These are phyloP conservation scores for Periconia sp. DNA, from an alignment of 2,329 filamentous ascomycete genomes.

Conservation along the genomic window DNA sequence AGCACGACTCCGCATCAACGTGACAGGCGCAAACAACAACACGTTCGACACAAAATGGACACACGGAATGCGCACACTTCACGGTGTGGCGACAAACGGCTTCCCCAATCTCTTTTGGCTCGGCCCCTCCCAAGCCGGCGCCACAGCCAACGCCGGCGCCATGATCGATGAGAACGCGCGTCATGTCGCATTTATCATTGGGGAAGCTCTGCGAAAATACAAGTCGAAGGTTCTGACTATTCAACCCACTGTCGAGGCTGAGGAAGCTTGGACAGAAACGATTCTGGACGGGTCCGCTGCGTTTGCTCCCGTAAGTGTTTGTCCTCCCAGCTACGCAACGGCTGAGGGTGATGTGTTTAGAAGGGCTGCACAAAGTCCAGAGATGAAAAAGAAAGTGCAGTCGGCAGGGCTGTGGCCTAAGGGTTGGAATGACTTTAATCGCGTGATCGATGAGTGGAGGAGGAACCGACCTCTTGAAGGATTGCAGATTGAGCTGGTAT, in stretches of 20 bases:
- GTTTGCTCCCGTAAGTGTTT: not conserved
- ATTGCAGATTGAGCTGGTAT: not conserved
- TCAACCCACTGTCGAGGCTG: slow-evolving; percentile 7
- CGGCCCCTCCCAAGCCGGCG: not conserved
- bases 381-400: not conserved
- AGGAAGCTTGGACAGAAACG: slow-evolving; percentile 9
- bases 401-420: not conserved
- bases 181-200: slow-evolving; percentile 3
- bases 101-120: slow-evolving; percentile 21
- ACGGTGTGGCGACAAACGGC: slow-evolving; percentile 28
- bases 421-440: not conserved
- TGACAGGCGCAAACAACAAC: slow-evolving; percentile 48
- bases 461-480: not conserved
- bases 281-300: not conserved
- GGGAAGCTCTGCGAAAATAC: not conserved
- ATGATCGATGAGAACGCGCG: not conserved
- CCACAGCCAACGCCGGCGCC: slow-evolving; percentile 2
- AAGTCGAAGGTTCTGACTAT: slow-evolving; percentile 2
- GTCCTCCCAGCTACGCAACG: not conserved
- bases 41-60: slow-evolving; percentile 50
- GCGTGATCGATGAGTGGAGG: not conserved
- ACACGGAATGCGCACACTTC: slow-evolving; percentile 48
- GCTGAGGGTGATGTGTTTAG: not conserved
- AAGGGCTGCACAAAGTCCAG: not conserved
- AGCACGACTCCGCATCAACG: slow-evolving; percentile 25